A percentile compares a stretch with the other conserved stretches of the same genome.
These are phyloP conservation scores for Rhododendron williamsianum DNA, from an alignment of 148 eudicot species.

Conservation along the genomic window DNA sequence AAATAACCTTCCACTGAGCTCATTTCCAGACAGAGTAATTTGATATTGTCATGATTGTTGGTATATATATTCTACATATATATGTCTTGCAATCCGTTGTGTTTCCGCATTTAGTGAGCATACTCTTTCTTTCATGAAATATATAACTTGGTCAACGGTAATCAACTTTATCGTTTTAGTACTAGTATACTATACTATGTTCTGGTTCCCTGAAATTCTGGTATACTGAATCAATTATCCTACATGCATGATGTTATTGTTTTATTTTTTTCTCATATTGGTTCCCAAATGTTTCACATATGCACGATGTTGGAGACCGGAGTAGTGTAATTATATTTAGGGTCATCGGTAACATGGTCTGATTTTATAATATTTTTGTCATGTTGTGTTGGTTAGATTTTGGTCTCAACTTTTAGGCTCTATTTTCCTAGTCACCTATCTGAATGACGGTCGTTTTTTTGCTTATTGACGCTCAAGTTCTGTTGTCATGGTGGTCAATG, in stretches of 20 bases:
- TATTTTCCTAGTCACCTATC: neutral
- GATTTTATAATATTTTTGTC: neutral
- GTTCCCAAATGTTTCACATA: neutral
- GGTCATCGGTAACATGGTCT: neutral
- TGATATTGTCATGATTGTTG: neutral
- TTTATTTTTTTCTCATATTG: neutral
- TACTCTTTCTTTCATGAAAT: neutral
- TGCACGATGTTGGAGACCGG: neutral
- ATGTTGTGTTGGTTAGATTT: neutral
- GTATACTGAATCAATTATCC: neutral
- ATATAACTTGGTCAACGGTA: neutral
- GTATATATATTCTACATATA: neutral
- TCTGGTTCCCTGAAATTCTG: neutral
- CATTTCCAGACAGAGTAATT: neutral
- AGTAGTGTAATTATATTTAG: neutral
- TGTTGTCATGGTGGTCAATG: neutral
- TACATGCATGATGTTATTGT: neutral
- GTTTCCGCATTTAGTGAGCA: neutral
- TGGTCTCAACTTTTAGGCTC: neutral
- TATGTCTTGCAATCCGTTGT: neutral
- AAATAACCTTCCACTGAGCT: neutral
- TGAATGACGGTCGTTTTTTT: neutral
- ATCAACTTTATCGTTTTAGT: neutral
- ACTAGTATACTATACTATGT: neutral
- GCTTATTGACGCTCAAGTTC: neutral